A percentile compares a stretch with the other conserved stretches of the same genome.
Evolutionary conservation across 2,329 filamentous ascomycete species (phyloP).

Genomic region (Dactylellina leptospora): DNA sequence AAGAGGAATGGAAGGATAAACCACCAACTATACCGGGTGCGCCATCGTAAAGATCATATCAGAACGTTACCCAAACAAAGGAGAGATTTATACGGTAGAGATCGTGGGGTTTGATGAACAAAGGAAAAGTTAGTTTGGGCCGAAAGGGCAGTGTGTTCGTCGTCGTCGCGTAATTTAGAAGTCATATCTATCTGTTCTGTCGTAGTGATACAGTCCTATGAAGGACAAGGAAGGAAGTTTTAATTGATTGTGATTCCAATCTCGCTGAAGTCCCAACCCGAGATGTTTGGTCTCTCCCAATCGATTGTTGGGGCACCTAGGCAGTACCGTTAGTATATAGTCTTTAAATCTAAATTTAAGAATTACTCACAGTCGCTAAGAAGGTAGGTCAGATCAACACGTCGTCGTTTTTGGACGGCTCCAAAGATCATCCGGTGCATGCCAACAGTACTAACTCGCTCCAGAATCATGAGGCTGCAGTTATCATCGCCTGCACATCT

Average conservation of each 20-base stretch:
- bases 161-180: background rate
- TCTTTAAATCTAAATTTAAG: too few species aligned
- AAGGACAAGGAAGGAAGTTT: constrained; percentile 1
- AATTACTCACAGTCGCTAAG: constrained; percentile 50
- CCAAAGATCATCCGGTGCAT: constrained; percentile 51
- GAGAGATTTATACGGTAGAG: constrained; percentile 8
- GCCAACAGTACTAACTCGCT: constrained; percentile 34
- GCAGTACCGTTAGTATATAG: background rate
- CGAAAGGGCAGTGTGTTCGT: constrained; percentile 50
- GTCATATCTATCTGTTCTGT: constrained; percentile 21
- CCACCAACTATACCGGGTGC: constrained; percentile 15
- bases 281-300: constrained; percentile 38
- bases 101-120: constrained; percentile 4
- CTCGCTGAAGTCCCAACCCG: constrained; percentile 51
- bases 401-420: constrained; percentile 46
- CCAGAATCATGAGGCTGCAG: constrained; percentile 48
- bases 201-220: constrained; percentile 36
- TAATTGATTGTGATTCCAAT: constrained; percentile 49
- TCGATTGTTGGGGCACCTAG: constrained; percentile 40
- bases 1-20: background rate
- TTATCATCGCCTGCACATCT: constrained; percentile 50
- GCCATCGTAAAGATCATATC: constrained; percentile 18
- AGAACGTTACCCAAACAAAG: constrained; percentile 1
- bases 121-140: constrained; percentile 28
- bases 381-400: constrained; percentile 45